Conservation (phyloP, 768 basidiomycete species). For the Rhizopogon vinicolor region DNA sequence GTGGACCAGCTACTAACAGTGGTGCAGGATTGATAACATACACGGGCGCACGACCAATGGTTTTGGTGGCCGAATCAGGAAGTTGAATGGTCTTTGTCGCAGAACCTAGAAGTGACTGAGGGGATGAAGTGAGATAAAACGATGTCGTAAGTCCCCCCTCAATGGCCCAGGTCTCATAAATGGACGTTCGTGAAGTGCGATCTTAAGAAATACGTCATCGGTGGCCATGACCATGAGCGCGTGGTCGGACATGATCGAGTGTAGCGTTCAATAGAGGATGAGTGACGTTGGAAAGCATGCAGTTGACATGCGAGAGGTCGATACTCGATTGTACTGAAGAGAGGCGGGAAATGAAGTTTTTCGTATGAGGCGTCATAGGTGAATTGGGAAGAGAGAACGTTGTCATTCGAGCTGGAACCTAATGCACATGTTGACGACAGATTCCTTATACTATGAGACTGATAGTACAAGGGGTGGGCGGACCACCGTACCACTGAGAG, state of each 20-base stretch:
- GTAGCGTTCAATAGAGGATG: slow-evolving; percentile 42
- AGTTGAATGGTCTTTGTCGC: slow-evolving; percentile 33
- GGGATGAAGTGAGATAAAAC: slow-evolving; percentile 22
- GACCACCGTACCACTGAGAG: no score
- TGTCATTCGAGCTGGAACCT: no score
- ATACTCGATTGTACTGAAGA: no score
- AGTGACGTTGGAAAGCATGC: slow-evolving; percentile 50
- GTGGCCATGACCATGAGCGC: slow-evolving; percentile 61
- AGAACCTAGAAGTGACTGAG: slow-evolving; percentile 8
- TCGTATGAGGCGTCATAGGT: no score
- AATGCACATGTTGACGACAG: no score
- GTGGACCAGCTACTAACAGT: no score
- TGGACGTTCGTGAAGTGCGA: slow-evolving; percentile 57
- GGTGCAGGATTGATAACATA: slow-evolving; percentile 57
- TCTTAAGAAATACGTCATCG: slow-evolving; percentile 65
- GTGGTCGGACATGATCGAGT: slow-evolving; percentile 34
- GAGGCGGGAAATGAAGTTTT: no score
- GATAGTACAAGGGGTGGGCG: no score
- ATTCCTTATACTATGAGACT: no score
- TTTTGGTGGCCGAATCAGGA: no score
- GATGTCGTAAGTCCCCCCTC: slow-evolving; percentile 56
- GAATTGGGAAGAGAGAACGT: no score
- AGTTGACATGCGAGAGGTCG: slow-evolving; percentile 55
- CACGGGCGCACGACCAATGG: slow-evolving; percentile 35
- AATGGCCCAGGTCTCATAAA: slow-evolving; percentile 81